Base-by-base conservation (phyloP, 768 basidiomycete genomes). In the Auricularia auricula-judae region DNA sequence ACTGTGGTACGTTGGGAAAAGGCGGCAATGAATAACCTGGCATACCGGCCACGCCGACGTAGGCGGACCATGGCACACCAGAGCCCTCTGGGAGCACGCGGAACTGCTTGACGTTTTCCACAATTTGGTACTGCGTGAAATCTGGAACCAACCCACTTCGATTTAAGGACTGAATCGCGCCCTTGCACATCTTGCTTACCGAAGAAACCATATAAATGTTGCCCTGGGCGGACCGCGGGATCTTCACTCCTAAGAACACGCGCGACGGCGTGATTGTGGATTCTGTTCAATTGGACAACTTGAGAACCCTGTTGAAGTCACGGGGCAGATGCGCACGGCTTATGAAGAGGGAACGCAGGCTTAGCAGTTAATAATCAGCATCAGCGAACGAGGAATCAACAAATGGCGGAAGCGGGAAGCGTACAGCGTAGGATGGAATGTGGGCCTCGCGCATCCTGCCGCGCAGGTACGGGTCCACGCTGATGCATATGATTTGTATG, bases 31-130 rank as follows among this genome's bases (percentile, higher is more conserved):
- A 16, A 1, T 4, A 5, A 51, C 47, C 47, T 7, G 71, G 70
- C 75, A 75, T 84, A 10, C 85, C 84, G 2, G 77, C 74, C 1
- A 79, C 78, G 14, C 85, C 83, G 35, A 83, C 69, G 66, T 79
- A 83, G 0, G 72, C 73, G 0, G 77, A 75, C 81, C 80, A 84
- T 0, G 83, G 82, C 4, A 84, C 70, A 4, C 76, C 74, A 36
- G 77, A 67, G 63, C 77, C 71, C 66, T 82, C 81, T 44, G 79
- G 65, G 56, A 82, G 64, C 4, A 78, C 65, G 3, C 56, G 43
- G 62, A 16, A 73, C 68, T 10, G 65, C 65, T 1, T 62, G 56
- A 14, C 74, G 23, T 10, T 47, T 62, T 36, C n/a, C 23, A 42
- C 36, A 12, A 83, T 65, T 58, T 64, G 69, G 65, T 82, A 84